Evolutionary conservation across 2,329 filamentous ascomycete species (phyloP).

Genomic region (Beauveria rudraprayagi): DNA sequence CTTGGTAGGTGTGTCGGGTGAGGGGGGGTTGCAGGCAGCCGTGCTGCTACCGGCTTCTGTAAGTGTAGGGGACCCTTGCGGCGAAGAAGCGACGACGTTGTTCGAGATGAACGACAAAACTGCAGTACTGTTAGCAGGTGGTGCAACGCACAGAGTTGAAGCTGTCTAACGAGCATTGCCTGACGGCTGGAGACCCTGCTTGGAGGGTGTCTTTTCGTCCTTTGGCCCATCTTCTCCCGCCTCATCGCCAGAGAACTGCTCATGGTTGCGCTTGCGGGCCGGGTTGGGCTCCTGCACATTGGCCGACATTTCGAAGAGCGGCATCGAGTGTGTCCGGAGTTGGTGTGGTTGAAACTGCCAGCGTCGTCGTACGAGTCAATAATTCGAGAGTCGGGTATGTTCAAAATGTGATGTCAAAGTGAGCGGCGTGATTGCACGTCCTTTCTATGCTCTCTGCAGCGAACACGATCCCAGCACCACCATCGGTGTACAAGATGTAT

Average conservation of each 20-base stretch:
- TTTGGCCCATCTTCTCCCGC: conserved; percentile 18
- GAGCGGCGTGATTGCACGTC: not conserved
- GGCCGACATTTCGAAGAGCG: conserved; percentile 38
- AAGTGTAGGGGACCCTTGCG: conserved; percentile 26
- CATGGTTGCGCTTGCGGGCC: conserved; percentile 38
- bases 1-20: conserved; percentile 26
- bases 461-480: not conserved
- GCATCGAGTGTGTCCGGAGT: conserved; percentile 27
- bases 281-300: conserved; percentile 38
- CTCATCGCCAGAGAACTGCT: conserved; percentile 33
- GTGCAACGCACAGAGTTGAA: no score
- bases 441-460: not conserved
- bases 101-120: conserved; percentile 19
- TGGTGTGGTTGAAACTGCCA: no score
- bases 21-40: conserved; percentile 28
- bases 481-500: not conserved
- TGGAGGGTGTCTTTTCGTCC: conserved; percentile 16
- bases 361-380: no score
- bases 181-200: conserved; percentile 15
- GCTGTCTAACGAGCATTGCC: conserved; percentile 19
- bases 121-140: conserved; percentile 14
- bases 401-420: not conserved
- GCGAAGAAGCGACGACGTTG: conserved; percentile 21
- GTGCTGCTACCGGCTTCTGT: conserved; percentile 36
- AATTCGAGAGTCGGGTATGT: not conserved